Evolutionary conservation across 345 rosid species (phyloP), one percentile per base, ranked within the genome.

Genomic region (Gossypium raimondii): DNA sequence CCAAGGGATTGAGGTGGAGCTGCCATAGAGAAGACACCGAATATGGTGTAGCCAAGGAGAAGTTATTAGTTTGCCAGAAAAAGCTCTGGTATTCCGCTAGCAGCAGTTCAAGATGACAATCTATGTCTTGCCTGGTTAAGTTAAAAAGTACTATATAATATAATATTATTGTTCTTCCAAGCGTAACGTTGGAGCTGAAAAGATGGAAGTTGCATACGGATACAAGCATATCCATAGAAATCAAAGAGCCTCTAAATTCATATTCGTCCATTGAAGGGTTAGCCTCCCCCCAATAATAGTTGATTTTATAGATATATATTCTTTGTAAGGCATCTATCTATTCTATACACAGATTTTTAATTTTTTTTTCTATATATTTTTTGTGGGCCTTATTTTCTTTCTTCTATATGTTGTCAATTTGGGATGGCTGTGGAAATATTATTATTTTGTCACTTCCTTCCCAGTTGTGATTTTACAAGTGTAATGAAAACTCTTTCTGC

Each of bases 21-120:
- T 94, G 98, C 86, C 92, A 72, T 4, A 88, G 87, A 73, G 94
- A 94, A 69, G 80, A 89, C 51, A 86, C 97, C 0, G 95, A 91
- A 72, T 83, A 89, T 11, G 79, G 78, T 5, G 81, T 83, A 17
- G 89, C 82, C 81, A 91, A 84, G 83, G 99, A 93, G 87, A 95
- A 87, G 84, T 10, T 95, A 68, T 74, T 95, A 82, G 62, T 93
- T 76, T 95, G 99, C 87, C 90, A 91, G 86, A 95, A 95, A 84
- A 93, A 89, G 58, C 92, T 93, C 22, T 95, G 98, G 97, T 86
- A 90, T 79, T 82, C 86, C 27, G 88, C 99, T 43, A 80, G 69
- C 72, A 78, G 78, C 78, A 79, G 73, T 75, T 84, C 81, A 65
- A 83, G 86, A 50, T 84, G 84, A 74, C 56, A 7, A 51, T 34